phyloP scores from a whole-genome alignment of 495 filamentous ascomycete species.

The Halenospora varia region DNA sequence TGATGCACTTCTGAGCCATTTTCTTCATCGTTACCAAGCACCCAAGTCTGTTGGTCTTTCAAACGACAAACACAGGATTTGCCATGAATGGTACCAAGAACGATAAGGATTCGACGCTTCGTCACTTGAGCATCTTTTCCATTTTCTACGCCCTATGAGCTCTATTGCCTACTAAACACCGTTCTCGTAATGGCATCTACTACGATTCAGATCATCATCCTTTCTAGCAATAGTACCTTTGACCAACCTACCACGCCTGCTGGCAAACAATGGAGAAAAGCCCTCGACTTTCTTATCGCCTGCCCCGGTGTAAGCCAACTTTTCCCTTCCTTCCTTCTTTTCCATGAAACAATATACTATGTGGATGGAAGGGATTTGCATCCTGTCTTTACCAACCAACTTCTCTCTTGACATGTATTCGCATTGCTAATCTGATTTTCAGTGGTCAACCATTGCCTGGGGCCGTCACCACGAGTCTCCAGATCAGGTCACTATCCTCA shows the following conservation, averaged over 20 bases:
- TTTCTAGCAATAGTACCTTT: background rate
- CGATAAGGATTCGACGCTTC: too few species aligned
- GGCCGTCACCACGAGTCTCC: background rate
- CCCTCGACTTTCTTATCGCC: background rate
- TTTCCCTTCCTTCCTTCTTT: too few species aligned
- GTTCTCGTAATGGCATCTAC: background rate
- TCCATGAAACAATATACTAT: too few species aligned
- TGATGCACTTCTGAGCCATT: background rate
- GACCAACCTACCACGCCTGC: background rate
- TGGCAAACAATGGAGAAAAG: background rate
- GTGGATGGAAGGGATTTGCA: too few species aligned
- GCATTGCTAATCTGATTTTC: background rate
- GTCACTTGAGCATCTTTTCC: slow-evolving; percentile 8
- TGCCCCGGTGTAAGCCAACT: background rate
- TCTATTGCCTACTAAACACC: background rate
- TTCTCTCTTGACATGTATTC: background rate
- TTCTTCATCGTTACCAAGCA: background rate
- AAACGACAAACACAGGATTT: background rate
- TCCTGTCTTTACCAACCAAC: too few species aligned
- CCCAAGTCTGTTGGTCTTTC: background rate
- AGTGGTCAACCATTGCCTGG: background rate
- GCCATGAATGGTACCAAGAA: background rate
- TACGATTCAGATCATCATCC: background rate
- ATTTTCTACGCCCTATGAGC: background rate
- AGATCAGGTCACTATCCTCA: background rate